Evolutionary conservation across 2,329 filamentous ascomycete species (phyloP).

Genomic region (Sporothrix variecibatus): DNA sequence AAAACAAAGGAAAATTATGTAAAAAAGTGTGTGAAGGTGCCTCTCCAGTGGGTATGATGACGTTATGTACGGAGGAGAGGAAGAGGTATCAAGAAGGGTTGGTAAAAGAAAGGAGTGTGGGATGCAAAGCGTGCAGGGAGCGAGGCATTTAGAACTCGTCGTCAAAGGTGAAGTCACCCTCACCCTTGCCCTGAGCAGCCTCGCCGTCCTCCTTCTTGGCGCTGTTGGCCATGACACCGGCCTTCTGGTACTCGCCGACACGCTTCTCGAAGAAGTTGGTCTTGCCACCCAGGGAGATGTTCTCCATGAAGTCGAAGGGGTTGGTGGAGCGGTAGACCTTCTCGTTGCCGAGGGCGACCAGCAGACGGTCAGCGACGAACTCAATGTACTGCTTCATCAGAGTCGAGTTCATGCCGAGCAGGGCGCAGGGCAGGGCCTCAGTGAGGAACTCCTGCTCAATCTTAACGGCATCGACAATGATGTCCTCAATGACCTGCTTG

Average conservation of each 20-base stretch:
- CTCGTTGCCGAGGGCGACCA: conserved; percentile 88
- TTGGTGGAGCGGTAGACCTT: conserved; percentile 93
- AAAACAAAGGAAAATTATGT: conserved; percentile 15
- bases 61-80: conserved; percentile 22
- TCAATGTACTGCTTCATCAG: conserved; percentile 99
- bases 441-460: conserved; percentile 99
- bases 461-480: conserved; percentile 89
- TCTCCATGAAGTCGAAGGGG: conserved; percentile 99
- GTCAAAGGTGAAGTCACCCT: conserved; percentile 87
- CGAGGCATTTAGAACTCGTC: conserved; percentile 80
- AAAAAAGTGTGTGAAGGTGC: conserved; percentile 1
- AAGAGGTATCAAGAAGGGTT: conserved; percentile 20
- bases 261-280: conserved; percentile 99
- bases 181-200: conserved; percentile 54
- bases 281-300: conserved; percentile 97
- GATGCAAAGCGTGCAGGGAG: conserved; percentile 24
- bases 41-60: conserved; percentile 27
- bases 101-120: background rate
- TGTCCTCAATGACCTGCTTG: conserved; percentile 76
- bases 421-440: conserved; percentile 86
- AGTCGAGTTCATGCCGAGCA: conserved; percentile 95
- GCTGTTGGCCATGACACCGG: conserved; percentile 93
- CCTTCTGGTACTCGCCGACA: conserved; percentile 99
- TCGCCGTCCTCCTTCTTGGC: conserved; percentile 62
- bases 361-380: conserved; percentile 94